Conservation (phyloP, 306 rosid species). For the Glycine tomentella region DNA sequence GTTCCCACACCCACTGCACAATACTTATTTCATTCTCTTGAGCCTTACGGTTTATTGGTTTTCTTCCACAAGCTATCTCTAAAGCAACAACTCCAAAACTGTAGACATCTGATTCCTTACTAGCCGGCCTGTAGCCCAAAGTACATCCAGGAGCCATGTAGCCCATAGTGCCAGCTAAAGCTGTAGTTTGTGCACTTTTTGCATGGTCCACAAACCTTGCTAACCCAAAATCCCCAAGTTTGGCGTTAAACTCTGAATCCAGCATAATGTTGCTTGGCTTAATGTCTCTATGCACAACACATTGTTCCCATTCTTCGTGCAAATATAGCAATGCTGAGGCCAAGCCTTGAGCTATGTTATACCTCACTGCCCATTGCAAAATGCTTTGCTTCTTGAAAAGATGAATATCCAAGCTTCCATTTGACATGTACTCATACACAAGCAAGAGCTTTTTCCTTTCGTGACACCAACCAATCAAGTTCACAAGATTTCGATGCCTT, state of each 20-base stretch:
- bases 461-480: slow-evolving; percentile 59
- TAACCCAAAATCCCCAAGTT: slow-evolving; percentile 56
- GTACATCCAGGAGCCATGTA: slow-evolving; percentile 54
- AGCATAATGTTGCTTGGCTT: slow-evolving; percentile 59
- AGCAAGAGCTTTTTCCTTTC: slow-evolving; percentile 40
- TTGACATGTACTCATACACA: slow-evolving; percentile 55
- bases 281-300: slow-evolving; percentile 56
- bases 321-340: slow-evolving; percentile 51
- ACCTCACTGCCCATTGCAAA: slow-evolving; percentile 47
- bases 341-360: slow-evolving; percentile 46
- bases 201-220: slow-evolving; percentile 57
- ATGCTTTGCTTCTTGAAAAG: slow-evolving; percentile 35
- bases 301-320: slow-evolving; percentile 57
- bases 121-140: too few species aligned
- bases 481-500: slow-evolving; percentile 55
- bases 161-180: slow-evolving; percentile 54
- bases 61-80: too few species aligned
- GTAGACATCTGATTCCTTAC: too few species aligned
- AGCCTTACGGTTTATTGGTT: too few species aligned
- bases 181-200: slow-evolving; percentile 48
- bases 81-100: too few species aligned
- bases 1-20: too few species aligned
- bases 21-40: too few species aligned
- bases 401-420: slow-evolving; percentile 56
- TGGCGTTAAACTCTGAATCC: slow-evolving; percentile 56